phyloP scores from a whole-genome alignment of 768 basidiomycete genomes.

The Exidia glandulosa region DNA sequence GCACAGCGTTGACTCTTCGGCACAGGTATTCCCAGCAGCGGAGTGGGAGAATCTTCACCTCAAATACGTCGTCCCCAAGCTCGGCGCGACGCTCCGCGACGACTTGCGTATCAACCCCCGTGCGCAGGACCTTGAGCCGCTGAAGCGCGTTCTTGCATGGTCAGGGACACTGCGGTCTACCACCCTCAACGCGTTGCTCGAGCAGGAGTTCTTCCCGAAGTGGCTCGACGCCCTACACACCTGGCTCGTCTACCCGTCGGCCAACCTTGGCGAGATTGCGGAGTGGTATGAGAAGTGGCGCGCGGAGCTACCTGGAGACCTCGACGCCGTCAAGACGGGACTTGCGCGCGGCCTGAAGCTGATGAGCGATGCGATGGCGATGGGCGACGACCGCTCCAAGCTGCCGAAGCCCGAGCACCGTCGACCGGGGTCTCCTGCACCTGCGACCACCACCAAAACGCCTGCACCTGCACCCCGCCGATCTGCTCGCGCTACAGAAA shows the following conservation, averaged over 20 bases:
- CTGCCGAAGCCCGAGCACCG: conserved; percentile 61
- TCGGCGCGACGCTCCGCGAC: conserved; percentile 69
- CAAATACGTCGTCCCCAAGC: conserved; percentile 85
- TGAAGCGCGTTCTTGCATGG: conserved; percentile 74
- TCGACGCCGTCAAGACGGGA: conserved; percentile 66
- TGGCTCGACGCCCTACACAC: conserved; percentile 87
- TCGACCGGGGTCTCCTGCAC: conserved; percentile 13
- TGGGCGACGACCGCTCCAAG: conserved; percentile 60
- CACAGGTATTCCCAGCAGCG: conserved; percentile 56
- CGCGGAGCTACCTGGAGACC: conserved; percentile 52
- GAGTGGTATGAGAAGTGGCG: conserved; percentile 95
- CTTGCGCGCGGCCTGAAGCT: conserved; percentile 84
- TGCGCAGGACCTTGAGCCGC: conserved; percentile 75
- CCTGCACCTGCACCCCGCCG: conserved; percentile 22
- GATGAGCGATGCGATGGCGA: conserved; percentile 88
- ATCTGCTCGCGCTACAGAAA: conserved; percentile 51
- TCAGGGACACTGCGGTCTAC: conserved; percentile 56
- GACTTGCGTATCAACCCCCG: conserved; percentile 88
- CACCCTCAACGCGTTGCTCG: conserved; percentile 73
- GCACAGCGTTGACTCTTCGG: conserved; percentile 1
- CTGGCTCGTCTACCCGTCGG: conserved; percentile 85
- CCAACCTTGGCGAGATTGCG: conserved; percentile 85
- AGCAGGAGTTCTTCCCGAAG: conserved; percentile 91
- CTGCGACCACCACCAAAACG: conserved; percentile 22
- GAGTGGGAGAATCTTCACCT: conserved; percentile 92